phyloP scores from a whole-genome alignment of 176 grass and related monocot genomes.

The Oryza rufipogon region DNA sequence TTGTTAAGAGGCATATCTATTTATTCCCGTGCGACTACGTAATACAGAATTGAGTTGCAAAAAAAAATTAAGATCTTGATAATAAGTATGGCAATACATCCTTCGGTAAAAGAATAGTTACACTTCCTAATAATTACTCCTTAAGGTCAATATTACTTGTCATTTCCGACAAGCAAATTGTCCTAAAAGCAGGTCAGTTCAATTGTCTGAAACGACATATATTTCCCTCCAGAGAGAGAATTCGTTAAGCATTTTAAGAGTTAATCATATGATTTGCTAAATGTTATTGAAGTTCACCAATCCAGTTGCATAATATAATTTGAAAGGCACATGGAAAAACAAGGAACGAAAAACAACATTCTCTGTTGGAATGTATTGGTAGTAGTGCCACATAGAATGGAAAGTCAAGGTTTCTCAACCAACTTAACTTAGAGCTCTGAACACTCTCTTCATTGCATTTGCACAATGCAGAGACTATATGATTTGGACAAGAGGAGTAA shows the following conservation, averaged over 20 bases:
- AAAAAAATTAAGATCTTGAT: slow-evolving; percentile 8
- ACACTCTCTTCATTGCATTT: slow-evolving; percentile 15
- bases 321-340: background rate
- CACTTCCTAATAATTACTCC: background rate
- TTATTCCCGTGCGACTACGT: background rate
- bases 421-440: slow-evolving; percentile 9
- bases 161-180: too few species aligned
- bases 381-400: background rate
- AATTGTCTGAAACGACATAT: too few species aligned
- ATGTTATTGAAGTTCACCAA: slow-evolving; percentile 7
- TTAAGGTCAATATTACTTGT: too few species aligned
- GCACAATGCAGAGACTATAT: background rate
- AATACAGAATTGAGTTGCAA: too few species aligned
- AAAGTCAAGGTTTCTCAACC: slow-evolving; percentile 25
- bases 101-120: slow-evolving; percentile 15
- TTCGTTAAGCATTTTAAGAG: background rate
- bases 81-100: background rate
- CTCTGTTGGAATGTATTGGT: background rate
- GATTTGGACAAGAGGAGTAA: background rate
- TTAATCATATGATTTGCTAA: background rate
- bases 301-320: slow-evolving; percentile 3
- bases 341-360: background rate
- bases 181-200: too few species aligned
- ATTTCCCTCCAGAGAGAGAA: background rate
- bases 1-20: slow-evolving; percentile 4